Conservation (phyloP, 148 eudicot species). For the Camellia japonica region DNA sequence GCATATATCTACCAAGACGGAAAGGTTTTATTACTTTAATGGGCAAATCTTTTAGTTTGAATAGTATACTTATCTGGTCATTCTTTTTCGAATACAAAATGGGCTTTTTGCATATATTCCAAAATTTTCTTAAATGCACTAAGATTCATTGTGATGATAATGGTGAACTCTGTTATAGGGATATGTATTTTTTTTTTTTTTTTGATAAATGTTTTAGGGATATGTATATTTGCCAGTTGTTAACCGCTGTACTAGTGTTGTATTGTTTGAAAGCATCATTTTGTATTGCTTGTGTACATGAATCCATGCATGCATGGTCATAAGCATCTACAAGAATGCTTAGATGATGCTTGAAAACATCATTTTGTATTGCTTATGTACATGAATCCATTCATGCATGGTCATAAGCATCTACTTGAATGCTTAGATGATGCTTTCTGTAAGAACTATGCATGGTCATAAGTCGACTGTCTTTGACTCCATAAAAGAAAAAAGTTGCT, state of each 20-base stretch:
- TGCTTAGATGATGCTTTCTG: not conserved
- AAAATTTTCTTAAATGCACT: no score
- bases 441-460: not conserved
- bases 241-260: not conserved
- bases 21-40: no score
- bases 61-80: no score
- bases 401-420: not conserved
- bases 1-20: no score
- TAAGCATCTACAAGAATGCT: not conserved
- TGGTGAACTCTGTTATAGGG: not conserved
- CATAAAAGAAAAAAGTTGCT: not conserved
- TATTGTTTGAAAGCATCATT: not conserved
- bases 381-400: not conserved
- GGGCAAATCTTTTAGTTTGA: no score
- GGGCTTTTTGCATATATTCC: no score
- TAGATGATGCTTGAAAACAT: not conserved
- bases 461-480: not conserved
- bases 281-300: not conserved
- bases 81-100: no score
- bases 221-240: not conserved
- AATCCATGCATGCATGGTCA: not conserved
- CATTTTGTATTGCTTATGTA: not conserved
- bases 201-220: not conserved
- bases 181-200: no score
- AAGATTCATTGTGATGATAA: constrained; percentile 50